These are phyloP conservation scores for Leccinum angustisporum DNA, from an alignment of 1,284 basidiomycete genomes.

Conservation along the genomic window DNA sequence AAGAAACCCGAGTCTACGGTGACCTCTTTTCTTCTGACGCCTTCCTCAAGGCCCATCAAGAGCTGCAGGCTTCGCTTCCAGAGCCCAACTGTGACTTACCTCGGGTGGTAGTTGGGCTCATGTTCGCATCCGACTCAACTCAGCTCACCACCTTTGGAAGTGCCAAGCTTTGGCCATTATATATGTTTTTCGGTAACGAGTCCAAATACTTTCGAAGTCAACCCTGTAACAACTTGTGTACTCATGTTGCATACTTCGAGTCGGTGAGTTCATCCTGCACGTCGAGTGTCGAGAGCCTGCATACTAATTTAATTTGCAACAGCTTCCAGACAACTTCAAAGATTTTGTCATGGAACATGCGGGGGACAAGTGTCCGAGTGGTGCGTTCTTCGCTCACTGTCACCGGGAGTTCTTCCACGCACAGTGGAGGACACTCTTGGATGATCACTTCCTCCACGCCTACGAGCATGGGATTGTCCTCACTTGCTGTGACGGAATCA, in stretches of 20 bases:
- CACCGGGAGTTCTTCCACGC: not conserved
- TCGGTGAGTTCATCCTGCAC: too few species aligned
- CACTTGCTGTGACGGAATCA: not conserved
- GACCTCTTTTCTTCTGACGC: not conserved
- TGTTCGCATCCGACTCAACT: not conserved
- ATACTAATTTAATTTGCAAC: not conserved
- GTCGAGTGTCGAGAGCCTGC: too few species aligned
- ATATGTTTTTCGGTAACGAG: not conserved
- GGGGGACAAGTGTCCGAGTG: not conserved
- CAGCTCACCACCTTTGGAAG: not conserved
- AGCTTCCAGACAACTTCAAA: not conserved
- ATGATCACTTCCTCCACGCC: not conserved
- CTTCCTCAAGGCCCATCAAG: not conserved
- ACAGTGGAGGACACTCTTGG: not conserved
- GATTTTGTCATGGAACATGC: not conserved
- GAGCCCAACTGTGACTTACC: not conserved
- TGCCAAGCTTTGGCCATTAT: not conserved
- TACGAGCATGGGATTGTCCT: not conserved
- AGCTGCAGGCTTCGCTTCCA: not conserved
- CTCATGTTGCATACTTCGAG: too few species aligned
- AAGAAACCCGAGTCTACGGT: not conserved
- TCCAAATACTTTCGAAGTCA: not conserved
- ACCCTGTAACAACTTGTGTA: not conserved
- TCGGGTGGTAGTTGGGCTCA: not conserved
- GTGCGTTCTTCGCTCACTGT: not conserved